Base-by-base conservation (phyloP, 495 filamentous ascomycete species). In the Penicillium cosmopolitanum region DNA sequence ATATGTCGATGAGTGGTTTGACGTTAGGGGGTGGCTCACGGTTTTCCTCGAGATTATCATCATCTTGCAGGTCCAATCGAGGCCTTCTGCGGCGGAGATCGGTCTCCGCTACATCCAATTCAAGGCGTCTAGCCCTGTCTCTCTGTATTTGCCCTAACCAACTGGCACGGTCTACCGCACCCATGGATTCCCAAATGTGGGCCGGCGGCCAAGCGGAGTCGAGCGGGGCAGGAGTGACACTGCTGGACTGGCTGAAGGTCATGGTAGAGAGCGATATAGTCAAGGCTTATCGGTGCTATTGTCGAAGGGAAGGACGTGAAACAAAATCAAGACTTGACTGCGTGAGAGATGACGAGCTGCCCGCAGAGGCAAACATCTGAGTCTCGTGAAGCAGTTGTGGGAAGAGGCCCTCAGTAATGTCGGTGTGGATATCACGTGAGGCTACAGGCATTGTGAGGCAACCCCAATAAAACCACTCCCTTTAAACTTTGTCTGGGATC, bases 251-350 rank as follows among this genome's bases (percentile, higher is more conserved):
- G 36, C 36, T 54, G 52, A 54, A 54, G 21, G 52, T 33, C 52
- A 54, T 54, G 36, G 52, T 54, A 38, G 19, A 44, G 36, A 54
- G 52, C 52, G 52, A 54, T 54, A 31, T 54, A 44, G 36, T 54
- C 36, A 54, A 19, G 33, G 51, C 51, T 13, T 53, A 53, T 53
- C 34, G 51, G 51, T 23, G 34, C 15, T 53, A n/a, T 53, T 53
- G 51, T 16, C 34, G 35, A 11, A 38, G 35, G 15, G 35, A 38
- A 38, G 1, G 6, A 10, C 8, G 1, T 4, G 4, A 13, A 43
- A 8, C 54, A 54, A 60, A 55, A 51, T 51, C 21, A 46, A 51
- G 18, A n/a, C 44, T 55, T 46, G 51, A 55, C 38, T 55, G 52
- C n/a, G n/a, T n/a, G n/a, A n/a, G n/a, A n/a, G n/a, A n/a, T n/a